Base-by-base conservation (phyloP, 1,139 yeast species). In the Chernovozyma aurita region DNA sequence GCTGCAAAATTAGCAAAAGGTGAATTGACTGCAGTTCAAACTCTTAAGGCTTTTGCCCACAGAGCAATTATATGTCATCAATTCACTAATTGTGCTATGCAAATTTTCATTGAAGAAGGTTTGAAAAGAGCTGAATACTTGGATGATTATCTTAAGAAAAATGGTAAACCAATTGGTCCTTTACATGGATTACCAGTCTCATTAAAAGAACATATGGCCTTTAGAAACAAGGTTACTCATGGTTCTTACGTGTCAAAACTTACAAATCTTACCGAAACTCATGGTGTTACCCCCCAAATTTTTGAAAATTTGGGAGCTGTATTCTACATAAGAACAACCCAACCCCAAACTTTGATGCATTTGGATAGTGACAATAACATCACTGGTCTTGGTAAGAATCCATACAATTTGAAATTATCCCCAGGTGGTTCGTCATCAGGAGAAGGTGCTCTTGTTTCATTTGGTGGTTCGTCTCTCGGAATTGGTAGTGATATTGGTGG, bases 401-500 rank as follows among this genome's bases (percentile, higher is more conserved):
- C 76, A 8, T 58, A 45, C 52, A 69, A 70, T 46, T 48, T 65
- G 48, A 47, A 55, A 7, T 63, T 70, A 42, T 56, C 72, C 4
- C 52, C 73, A 3, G 76, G 76, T 42, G 94, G 94, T 9, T 80
- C 87, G 0, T 80, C 87, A 2, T 80, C 85, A 24, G 94, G 94
- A 46, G 92, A 83, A 56, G 88, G 90, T 45, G 75, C 88, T 0
- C 55, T 79, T 46, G 76, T 79, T 31, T 77, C 74, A 1, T 74
- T 79, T 57, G 81, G 78, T 32, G 87, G 81, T 9, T 76, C 85
- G 22, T 67, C 76, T 2, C 44, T 82, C 30, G 90, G 90, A 31
- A 68, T 83, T 39, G 92, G 92, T 15, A 73, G 85, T 29, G 94
- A 84, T 57, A 82, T 84, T 47, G 94, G 92, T 42, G 94, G 92